These are phyloP conservation scores for Fusarium equiseti DNA, from an alignment of 2,329 filamentous ascomycete species.

Conservation along the genomic window DNA sequence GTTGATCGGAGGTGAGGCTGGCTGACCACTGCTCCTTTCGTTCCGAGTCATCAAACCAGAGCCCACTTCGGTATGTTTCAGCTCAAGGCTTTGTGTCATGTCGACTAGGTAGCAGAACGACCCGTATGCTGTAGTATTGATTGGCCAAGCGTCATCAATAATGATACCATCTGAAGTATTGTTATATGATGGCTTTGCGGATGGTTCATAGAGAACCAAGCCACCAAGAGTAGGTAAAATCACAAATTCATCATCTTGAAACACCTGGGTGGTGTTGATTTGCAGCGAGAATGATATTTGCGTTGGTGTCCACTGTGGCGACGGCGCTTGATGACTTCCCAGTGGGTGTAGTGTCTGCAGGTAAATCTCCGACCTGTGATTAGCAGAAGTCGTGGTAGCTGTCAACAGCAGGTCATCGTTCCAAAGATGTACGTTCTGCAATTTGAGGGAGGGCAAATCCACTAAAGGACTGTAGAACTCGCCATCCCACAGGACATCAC, in stretches of 20 bases:
- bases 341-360: conserved; percentile 18
- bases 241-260: conserved; percentile 37
- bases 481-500: conserved; percentile 19
- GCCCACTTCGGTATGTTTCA: background rate
- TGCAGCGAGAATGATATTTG: background rate
- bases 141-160: background rate
- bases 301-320: conserved; percentile 4
- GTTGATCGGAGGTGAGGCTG: background rate
- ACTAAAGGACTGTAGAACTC: background rate
- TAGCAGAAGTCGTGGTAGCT: background rate
- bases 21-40: background rate
- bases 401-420: conserved; percentile 24
- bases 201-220: conserved; percentile 20
- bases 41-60: background rate
- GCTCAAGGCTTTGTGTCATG: background rate
- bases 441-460: background rate
- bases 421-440: conserved; percentile 29
- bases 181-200: background rate
- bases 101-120: background rate
- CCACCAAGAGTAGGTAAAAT: conserved; percentile 25
- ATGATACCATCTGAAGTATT: background rate
- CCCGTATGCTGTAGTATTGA: background rate
- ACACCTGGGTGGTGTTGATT: background rate
- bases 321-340: background rate
- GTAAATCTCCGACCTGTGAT: background rate